These are phyloP conservation scores for Haematococcus lacustris DNA, from an alignment of 139 green algal species.

Conservation along the genomic window DNA sequence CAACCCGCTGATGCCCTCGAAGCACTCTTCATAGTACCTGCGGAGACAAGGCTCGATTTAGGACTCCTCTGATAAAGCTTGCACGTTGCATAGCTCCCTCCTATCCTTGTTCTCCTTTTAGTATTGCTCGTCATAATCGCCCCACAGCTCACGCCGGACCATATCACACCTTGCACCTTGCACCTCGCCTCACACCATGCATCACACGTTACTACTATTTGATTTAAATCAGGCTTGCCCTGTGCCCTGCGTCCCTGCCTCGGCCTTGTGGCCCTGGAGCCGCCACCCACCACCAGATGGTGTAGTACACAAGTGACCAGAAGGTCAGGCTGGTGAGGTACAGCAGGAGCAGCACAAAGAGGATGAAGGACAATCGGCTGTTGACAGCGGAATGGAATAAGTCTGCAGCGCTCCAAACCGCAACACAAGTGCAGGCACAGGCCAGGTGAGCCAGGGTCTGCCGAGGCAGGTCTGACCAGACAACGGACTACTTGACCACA, in stretches of 20 bases:
- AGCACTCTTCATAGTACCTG: slow-evolving; percentile 31
- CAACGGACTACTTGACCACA: too few species aligned
- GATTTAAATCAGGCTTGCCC: not conserved
- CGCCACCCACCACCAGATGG: slow-evolving; percentile 27
- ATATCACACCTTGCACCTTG: not conserved
- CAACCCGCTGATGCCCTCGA: slow-evolving; percentile 42
- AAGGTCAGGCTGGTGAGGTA: slow-evolving; percentile 34
- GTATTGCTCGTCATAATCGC: not conserved
- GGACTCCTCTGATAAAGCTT: not conserved
- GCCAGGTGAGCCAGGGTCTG: too few species aligned
- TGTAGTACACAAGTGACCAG: slow-evolving; percentile 25
- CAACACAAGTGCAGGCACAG: too few species aligned
- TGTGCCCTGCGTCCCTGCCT: not conserved
- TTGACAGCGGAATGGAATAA: slow-evolving; percentile 65
- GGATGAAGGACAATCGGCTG: slow-evolving; percentile 24
- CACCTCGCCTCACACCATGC: not conserved
- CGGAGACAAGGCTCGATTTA: not conserved
- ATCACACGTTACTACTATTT: not conserved
- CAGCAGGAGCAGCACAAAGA: slow-evolving; percentile 17
- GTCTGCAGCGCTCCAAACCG: slow-evolving; percentile 43
- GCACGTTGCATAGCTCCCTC: not conserved
- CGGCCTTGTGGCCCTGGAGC: not conserved
- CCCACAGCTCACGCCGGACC: not conserved
- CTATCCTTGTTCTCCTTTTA: not conserved
- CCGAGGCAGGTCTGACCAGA: too few species aligned